phyloP scores from a whole-genome alignment of 2,329 filamentous ascomycete genomes.

The Pseudopithomyces chartarum region DNA sequence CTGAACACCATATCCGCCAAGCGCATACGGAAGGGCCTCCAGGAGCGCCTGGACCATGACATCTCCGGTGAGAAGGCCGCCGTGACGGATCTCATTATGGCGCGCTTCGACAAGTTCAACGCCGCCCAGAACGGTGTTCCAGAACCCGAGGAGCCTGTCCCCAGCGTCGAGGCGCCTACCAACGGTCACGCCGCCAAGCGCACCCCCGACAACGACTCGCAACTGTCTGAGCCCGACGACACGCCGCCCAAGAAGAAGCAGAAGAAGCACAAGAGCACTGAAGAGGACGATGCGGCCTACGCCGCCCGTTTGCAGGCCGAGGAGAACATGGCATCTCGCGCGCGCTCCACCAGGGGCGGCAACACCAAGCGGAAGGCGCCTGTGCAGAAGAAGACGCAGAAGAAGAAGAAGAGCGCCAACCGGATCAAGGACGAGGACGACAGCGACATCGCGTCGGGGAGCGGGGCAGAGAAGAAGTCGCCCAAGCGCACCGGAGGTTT shows the following conservation, averaged over 20 bases:
- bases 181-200: slow-evolving; percentile 49
- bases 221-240: slow-evolving; percentile 48
- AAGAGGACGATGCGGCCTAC: slow-evolving; percentile 83
- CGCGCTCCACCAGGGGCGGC: slow-evolving; percentile 77
- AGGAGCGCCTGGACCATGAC: slow-evolving; percentile 65
- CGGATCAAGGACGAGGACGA: slow-evolving; percentile 80
- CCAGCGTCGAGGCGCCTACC: slow-evolving; percentile 35
- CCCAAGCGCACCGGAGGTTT: slow-evolving; percentile 85
- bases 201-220: slow-evolving; percentile 47
- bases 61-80: slow-evolving; percentile 66
- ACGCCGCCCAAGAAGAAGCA: slow-evolving; percentile 57
- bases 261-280: slow-evolving; percentile 69
- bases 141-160: slow-evolving; percentile 42
- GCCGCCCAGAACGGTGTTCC: slow-evolving; percentile 33
- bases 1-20: slow-evolving; percentile 69
- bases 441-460: slow-evolving; percentile 71
- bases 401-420: slow-evolving; percentile 74
- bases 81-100: slow-evolving; percentile 54
- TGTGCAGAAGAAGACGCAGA: slow-evolving; percentile 68
- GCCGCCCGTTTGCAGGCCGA: slow-evolving; percentile 90
- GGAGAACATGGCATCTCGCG: slow-evolving; percentile 72
- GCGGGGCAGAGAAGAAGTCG: slow-evolving; percentile 66
- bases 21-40: slow-evolving; percentile 66
- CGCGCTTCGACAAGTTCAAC: slow-evolving; percentile 56
- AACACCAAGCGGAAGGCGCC: slow-evolving; percentile 61